Conservation (phyloP, 1,139 yeast genomes). For the Yamadazyma taylorii region DNA sequence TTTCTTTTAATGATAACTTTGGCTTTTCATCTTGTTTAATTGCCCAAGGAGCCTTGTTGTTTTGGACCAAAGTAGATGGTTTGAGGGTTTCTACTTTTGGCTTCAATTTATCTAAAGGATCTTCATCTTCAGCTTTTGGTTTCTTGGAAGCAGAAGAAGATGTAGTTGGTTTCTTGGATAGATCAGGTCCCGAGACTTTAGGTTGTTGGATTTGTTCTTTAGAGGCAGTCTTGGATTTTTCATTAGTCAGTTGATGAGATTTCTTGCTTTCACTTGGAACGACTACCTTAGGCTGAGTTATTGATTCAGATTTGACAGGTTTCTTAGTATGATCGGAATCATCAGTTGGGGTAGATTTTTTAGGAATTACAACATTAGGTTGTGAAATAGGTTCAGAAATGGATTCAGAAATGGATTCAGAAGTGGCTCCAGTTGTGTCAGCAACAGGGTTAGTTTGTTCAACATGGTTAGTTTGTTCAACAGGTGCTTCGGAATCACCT, state of each 20-base stretch:
- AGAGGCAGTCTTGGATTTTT: too few species aligned
- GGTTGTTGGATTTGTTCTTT: slow-evolving; percentile 11
- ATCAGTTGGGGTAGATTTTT: not conserved
- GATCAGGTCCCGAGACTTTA: slow-evolving; percentile 9
- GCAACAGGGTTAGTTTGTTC: slow-evolving; percentile 13
- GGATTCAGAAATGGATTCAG: slow-evolving; percentile 5
- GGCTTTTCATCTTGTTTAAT: slow-evolving; percentile 36
- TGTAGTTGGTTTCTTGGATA: not conserved
- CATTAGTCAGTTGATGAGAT: too few species aligned
- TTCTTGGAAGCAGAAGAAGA: not conserved
- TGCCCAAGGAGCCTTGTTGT: slow-evolving; percentile 60
- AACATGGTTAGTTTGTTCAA: too few species aligned
- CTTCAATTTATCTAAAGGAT: slow-evolving; percentile 2
- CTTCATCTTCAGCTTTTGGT: slow-evolving; percentile 2
- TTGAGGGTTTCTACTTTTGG: slow-evolving; percentile 17
- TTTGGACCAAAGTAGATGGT: slow-evolving; percentile 7
- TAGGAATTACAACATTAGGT: slow-evolving; percentile 3
- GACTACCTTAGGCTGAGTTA: slow-evolving; percentile 7
- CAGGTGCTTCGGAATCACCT: too few species aligned
- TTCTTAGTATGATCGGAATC: not conserved
- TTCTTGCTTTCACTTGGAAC: slow-evolving; percentile 1
- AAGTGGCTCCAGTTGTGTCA: not conserved
- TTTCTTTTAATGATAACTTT: slow-evolving; percentile 62
- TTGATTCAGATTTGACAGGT: not conserved
- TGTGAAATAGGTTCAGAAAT: slow-evolving; percentile 3